Evolutionary conservation across 2,329 filamentous ascomycete genomes (phyloP).

Genomic region (Pezicula carpinea): DNA sequence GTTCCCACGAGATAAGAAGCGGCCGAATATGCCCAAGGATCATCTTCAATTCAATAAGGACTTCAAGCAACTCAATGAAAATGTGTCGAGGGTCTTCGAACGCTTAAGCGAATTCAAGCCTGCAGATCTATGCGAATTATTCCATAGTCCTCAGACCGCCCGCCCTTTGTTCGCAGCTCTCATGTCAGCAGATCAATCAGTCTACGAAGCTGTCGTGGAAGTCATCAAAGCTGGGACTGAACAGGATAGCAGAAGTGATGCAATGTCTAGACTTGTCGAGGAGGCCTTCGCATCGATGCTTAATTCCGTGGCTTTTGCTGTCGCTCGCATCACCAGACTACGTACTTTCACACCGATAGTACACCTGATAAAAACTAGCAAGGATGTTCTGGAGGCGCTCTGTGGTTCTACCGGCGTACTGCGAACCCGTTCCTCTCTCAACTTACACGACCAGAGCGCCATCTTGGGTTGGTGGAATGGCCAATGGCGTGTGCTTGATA

Average conservation of each 20-base stretch:
- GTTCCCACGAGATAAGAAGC: constrained; percentile 21
- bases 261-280: constrained; percentile 42
- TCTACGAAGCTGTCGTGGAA: constrained; percentile 76
- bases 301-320: constrained; percentile 38
- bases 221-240: constrained; percentile 78
- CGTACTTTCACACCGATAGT: constrained; percentile 53
- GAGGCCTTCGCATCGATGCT: constrained; percentile 40
- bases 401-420: constrained; percentile 51
- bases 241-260: constrained; percentile 50
- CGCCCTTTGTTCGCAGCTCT: constrained; percentile 74
- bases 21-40: constrained; percentile 41
- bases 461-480: constrained; percentile 70
- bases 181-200: constrained; percentile 72
- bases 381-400: constrained; percentile 51
- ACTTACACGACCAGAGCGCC: constrained; percentile 36
- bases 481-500: constrained; percentile 76
- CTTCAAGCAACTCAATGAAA: constrained; percentile 55
- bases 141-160: constrained; percentile 62
- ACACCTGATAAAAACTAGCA: constrained; percentile 51
- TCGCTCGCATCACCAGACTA: constrained; percentile 37
- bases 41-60: constrained; percentile 75
- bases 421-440: constrained; percentile 20
- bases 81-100: constrained; percentile 71
- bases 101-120: constrained; percentile 72
- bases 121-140: constrained; percentile 64